Percentiles rank a stretch among this genome's conserved stretches.
These are phyloP conservation scores for Xylaria polymorpha DNA, from an alignment of 2,329 filamentous ascomycete species.

Conservation along the genomic window DNA sequence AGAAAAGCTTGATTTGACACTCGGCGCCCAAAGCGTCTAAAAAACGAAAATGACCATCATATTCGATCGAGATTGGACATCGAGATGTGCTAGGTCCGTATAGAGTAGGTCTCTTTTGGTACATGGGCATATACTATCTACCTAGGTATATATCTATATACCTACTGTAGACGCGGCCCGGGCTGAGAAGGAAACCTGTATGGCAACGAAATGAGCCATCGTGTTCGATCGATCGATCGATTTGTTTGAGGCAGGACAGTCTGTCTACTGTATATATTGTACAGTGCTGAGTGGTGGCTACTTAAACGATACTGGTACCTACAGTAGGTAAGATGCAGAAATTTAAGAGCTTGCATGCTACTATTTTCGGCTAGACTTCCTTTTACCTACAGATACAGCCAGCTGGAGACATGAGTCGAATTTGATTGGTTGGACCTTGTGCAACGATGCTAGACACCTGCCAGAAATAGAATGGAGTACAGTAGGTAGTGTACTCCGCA, in stretches of 20 bases:
- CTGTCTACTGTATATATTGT: not conserved
- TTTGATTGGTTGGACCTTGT: slow-evolving; percentile 4
- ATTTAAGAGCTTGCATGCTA: not conserved
- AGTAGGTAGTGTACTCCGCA: not conserved
- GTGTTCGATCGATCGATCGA: not conserved
- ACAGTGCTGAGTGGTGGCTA: not conserved
- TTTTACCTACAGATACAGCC: not conserved
- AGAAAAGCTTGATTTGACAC: slow-evolving; percentile 33
- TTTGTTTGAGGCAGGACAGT: not conserved
- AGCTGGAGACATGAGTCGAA: not conserved
- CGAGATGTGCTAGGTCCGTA: not conserved
- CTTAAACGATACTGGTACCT: not conserved
- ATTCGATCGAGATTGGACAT: not conserved
- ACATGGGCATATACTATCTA: too few relatives aligned
- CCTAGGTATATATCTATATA: too few relatives aligned
- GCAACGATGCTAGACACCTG: not conserved
- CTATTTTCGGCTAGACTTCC: slow-evolving; percentile 6
- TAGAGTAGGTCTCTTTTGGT: not conserved
- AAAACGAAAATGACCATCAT: not conserved
- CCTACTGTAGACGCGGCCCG: not conserved
- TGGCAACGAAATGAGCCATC: not conserved
- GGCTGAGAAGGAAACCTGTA: not conserved
- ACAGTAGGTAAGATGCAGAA: not conserved
- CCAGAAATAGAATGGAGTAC: not conserved
- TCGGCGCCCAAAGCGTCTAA: slow-evolving; percentile 5